Percentiles rank a stretch among this genome's conserved stretches.
phyloP scores from a whole-genome alignment of 176 grass and related monocot genomes.

The Hordeum vulgare region DNA sequence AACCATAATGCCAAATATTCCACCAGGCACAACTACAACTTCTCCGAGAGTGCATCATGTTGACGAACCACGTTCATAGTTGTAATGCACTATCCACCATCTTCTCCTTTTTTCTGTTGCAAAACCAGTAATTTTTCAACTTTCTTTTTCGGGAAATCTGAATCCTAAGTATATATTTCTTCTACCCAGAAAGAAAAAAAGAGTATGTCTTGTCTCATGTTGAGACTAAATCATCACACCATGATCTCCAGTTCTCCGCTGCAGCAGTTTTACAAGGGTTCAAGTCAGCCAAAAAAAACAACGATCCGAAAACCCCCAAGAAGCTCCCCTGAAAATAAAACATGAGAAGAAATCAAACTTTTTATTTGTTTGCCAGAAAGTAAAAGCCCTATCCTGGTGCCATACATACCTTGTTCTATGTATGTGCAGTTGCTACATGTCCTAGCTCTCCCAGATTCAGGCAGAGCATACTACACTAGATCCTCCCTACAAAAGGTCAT shows the following conservation, averaged over 20 bases:
- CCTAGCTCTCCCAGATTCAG: not conserved
- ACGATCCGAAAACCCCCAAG: not conserved
- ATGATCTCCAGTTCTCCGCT: not conserved
- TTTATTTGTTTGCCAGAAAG: not conserved
- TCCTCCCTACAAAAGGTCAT: constrained; percentile 26
- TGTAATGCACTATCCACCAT: not conserved
- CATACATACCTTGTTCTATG: not conserved
- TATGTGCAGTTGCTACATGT: not conserved
- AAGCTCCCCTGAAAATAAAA: not conserved
- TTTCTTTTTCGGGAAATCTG: not conserved
- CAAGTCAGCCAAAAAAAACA: not conserved
- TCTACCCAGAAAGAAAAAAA: not conserved
- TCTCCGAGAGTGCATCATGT: too few relatives aligned
- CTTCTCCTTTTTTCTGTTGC: not conserved
- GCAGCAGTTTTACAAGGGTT: not conserved
- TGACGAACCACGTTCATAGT: not conserved
- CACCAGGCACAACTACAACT: too few relatives aligned
- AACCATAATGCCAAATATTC: too few relatives aligned
- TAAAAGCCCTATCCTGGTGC: not conserved
- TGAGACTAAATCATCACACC: not conserved
- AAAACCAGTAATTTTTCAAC: not conserved
- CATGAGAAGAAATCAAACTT: not conserved
- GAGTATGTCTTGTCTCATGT: not conserved
- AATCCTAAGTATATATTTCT: not conserved
- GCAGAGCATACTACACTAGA: constrained; percentile 26